A percentile compares a stretch with the other conserved stretches of the same genome.
Evolutionary conservation across 1,284 basidiomycete genomes (phyloP).

Genomic region (Neotropicomus parvogracilis): DNA sequence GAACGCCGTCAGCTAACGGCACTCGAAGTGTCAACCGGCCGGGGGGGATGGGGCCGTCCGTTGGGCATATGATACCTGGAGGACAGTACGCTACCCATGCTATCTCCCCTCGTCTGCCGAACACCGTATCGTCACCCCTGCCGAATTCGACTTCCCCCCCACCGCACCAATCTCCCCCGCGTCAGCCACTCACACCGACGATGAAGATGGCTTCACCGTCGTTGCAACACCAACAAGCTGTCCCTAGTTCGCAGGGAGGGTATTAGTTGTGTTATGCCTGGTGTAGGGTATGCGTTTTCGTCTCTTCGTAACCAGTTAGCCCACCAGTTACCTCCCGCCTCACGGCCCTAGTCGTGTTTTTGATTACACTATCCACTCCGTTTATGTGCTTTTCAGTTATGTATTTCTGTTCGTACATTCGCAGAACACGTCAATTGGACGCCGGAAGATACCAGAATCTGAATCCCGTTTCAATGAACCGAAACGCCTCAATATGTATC

Average conservation of each 20-base stretch:
- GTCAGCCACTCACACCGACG: constrained; percentile 51
- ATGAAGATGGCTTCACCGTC: constrained; percentile 60
- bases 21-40: constrained; percentile 42
- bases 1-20: constrained; percentile 56
- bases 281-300: constrained; percentile 14
- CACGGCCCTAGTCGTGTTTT: constrained; percentile 31
- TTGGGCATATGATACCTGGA: constrained; percentile 38
- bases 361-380: constrained; percentile 36
- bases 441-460: constrained; percentile 15
- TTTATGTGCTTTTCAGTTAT: constrained; percentile 40
- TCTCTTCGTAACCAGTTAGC: constrained; percentile 11
- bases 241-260: constrained; percentile 43
- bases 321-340: constrained; percentile 16
- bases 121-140: constrained; percentile 47
- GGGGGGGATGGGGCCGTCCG: constrained; percentile 26
- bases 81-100: constrained; percentile 42
- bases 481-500: too few species aligned
- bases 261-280: constrained; percentile 32
- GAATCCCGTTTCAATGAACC: neutral
- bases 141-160: constrained; percentile 42
- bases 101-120: constrained; percentile 53
- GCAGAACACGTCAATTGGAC: constrained; percentile 25
- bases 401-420: constrained; percentile 33
- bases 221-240: constrained; percentile 55
- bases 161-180: constrained; percentile 49